Conservation (phyloP, 2,329 filamentous ascomycete genomes). For the Elsinoe fawcettii region DNA sequence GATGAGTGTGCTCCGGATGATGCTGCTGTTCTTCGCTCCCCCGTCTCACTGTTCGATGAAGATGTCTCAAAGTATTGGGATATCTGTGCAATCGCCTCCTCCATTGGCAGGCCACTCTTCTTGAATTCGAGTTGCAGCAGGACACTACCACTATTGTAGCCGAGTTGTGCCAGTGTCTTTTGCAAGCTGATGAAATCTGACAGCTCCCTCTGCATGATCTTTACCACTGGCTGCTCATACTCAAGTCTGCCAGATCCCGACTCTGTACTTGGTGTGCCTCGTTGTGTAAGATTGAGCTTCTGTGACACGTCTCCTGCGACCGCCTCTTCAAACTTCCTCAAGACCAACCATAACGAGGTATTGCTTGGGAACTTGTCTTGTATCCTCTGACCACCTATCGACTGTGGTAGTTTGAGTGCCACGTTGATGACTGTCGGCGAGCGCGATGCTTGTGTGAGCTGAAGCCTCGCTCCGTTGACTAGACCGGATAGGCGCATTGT, state of each 20-base stretch:
- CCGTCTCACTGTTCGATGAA: slow-evolving; percentile 32
- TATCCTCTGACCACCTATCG: slow-evolving; percentile 56
- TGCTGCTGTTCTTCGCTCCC: slow-evolving; percentile 24
- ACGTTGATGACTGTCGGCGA: slow-evolving; percentile 81
- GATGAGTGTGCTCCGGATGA: slow-evolving; percentile 25
- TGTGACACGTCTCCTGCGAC: slow-evolving; percentile 42
- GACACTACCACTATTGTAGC: slow-evolving; percentile 75
- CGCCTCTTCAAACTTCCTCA: slow-evolving; percentile 82
- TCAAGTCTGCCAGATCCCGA: slow-evolving; percentile 64
- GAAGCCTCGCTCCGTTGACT: slow-evolving; percentile 77
- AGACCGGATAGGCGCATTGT: slow-evolving; percentile 79
- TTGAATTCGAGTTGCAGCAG: slow-evolving; percentile 71
- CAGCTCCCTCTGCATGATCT: slow-evolving; percentile 74
- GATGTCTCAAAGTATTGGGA: slow-evolving; percentile 55
- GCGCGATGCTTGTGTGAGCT: slow-evolving; percentile 79
- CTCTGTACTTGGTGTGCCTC: slow-evolving; percentile 60
- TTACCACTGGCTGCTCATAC: slow-evolving; percentile 80
- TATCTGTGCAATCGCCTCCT: slow-evolving; percentile 79
- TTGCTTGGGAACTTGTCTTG: slow-evolving; percentile 82
- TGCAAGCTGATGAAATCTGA: slow-evolving; percentile 73
- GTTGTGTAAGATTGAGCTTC: slow-evolving; percentile 71
- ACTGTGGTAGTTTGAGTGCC: slow-evolving; percentile 73
- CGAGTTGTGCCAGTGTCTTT: slow-evolving; percentile 79
- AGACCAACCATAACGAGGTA: slow-evolving; percentile 77
- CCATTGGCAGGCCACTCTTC: slow-evolving; percentile 67